Conservation (phyloP, 495 filamentous ascomycete species). For the Baudoinia panamericana region DNA sequence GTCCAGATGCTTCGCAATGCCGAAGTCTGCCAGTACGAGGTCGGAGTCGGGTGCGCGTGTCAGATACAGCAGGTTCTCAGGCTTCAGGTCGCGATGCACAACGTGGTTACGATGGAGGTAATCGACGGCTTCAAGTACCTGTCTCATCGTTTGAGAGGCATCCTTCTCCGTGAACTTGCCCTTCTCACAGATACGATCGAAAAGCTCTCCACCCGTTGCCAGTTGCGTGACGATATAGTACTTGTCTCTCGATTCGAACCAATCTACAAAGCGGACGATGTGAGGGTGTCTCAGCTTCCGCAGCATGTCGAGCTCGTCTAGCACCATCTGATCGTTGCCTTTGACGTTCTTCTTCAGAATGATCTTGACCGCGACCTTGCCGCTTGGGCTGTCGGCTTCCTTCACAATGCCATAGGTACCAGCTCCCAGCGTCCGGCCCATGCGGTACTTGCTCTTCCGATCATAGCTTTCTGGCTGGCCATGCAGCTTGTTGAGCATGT, state of each 20-base stretch:
- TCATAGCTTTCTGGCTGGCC: slow-evolving; percentile 98
- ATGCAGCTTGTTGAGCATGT: slow-evolving; percentile 93
- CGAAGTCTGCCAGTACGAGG: slow-evolving; percentile 91
- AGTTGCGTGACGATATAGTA: slow-evolving; percentile 99
- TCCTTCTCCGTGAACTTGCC: slow-evolving; percentile 99
- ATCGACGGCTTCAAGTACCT: slow-evolving; percentile 88
- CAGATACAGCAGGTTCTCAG: slow-evolving; percentile 92
- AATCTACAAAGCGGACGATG: slow-evolving; percentile 96
- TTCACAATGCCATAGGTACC: slow-evolving; percentile 98
- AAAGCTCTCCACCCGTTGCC: slow-evolving; percentile 90
- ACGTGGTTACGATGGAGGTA: slow-evolving; percentile 93
- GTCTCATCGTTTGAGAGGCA: slow-evolving; percentile 87
- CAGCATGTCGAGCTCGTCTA: slow-evolving; percentile 89
- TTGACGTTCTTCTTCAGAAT: slow-evolving; percentile 99
- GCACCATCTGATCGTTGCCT: slow-evolving; percentile 96
- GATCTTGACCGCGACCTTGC: slow-evolving; percentile 95
- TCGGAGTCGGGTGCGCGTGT: slow-evolving; percentile 63
- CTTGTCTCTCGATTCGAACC: slow-evolving; percentile 99
- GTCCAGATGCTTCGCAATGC: slow-evolving; percentile 97
- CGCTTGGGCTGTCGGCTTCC: slow-evolving; percentile 69
- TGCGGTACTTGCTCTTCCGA: slow-evolving; percentile 86
- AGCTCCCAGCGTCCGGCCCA: slow-evolving; percentile 86
- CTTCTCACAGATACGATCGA: slow-evolving; percentile 95
- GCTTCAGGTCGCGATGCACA: slow-evolving; percentile 96
- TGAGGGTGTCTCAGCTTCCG: slow-evolving; percentile 82